phyloP scores from a whole-genome alignment of 2,329 filamentous ascomycete species.

The Zasmidium angulare region DNA sequence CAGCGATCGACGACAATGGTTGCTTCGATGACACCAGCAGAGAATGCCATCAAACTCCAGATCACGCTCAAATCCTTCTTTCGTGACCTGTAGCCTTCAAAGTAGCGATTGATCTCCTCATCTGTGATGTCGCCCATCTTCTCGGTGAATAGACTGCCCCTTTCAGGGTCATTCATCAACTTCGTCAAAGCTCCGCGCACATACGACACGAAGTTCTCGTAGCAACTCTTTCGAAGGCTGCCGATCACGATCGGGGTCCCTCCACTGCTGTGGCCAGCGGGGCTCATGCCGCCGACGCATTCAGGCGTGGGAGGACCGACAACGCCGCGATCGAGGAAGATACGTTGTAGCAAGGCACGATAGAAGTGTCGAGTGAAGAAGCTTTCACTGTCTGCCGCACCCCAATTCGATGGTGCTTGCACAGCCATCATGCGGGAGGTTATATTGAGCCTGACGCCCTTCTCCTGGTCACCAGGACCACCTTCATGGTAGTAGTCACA shows the following conservation, averaged over 20 bases:
- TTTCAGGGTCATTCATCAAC: conserved; percentile 61
- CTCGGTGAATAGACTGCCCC: conserved; percentile 59
- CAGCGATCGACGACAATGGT: conserved; percentile 88
- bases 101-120: conserved; percentile 72
- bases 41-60: conserved; percentile 96
- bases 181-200: conserved; percentile 79
- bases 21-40: conserved; percentile 83
- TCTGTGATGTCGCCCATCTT: conserved; percentile 71
- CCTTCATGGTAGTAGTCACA: conserved; percentile 43
- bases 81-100: conserved; percentile 59
- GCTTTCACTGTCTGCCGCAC: conserved; percentile 70
- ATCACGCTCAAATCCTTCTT: conserved; percentile 82
- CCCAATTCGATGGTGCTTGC: conserved; percentile 94
- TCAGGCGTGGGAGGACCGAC: conserved; percentile 56
- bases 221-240: conserved; percentile 76
- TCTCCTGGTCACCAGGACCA: conserved; percentile 31
- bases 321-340: conserved; percentile 84
- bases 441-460: conserved; percentile 82
- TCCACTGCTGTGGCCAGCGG: conserved; percentile 37
- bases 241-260: conserved; percentile 81
- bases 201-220: conserved; percentile 72
- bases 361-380: conserved; percentile 96
- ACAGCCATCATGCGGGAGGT: conserved; percentile 98
- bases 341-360: conserved; percentile 82
- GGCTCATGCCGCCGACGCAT: conserved; percentile 32